These are phyloP conservation scores for Abelmoschus esculentus DNA, from an alignment of 345 rosid species.

Conservation along the genomic window DNA sequence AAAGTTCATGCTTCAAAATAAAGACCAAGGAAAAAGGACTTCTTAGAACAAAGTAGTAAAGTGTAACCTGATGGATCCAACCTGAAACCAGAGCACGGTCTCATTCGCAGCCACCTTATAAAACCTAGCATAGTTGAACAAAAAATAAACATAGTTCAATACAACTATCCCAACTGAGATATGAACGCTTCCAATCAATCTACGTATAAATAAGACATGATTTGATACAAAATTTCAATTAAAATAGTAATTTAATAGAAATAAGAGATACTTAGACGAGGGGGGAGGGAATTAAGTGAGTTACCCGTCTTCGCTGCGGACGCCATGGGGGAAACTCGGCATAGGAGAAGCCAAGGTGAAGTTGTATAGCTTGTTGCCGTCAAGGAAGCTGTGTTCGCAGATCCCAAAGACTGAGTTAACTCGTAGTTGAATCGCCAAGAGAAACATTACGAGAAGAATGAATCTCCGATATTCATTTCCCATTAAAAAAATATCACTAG, in stretches of 20 bases:
- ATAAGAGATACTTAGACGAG: constrained; percentile 15
- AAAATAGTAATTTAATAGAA: neutral
- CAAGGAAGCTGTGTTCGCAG: constrained; percentile 57
- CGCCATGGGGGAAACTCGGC: constrained; percentile 68
- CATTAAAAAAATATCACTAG: neutral
- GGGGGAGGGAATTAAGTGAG: constrained; percentile 2
- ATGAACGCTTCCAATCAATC: neutral
- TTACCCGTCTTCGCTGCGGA: constrained; percentile 97
- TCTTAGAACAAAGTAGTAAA: constrained; percentile 36
- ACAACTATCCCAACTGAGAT: constrained; percentile 1
- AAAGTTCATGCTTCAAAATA: neutral
- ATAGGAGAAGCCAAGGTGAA: constrained; percentile 69
- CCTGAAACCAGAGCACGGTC: constrained; percentile 97
- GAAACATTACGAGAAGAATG: constrained; percentile 23
- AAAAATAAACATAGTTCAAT: neutral
- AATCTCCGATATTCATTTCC: constrained; percentile 21
- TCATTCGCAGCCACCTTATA: constrained; percentile 61
- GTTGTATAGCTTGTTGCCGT: constrained; percentile 42
- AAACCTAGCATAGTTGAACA: constrained; percentile 42
- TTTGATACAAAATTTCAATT: neutral
- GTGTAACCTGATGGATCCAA: constrained; percentile 92
- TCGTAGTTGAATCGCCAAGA: constrained; percentile 22
- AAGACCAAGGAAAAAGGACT: constrained; percentile 1
- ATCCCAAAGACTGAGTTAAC: constrained; percentile 28
- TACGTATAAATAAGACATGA: too few relatives aligned